A percentile compares a stretch with the other conserved stretches of the same genome.
These are phyloP conservation scores for Penicillium waksmanii DNA, from an alignment of 495 filamentous ascomycete species.

Conservation along the genomic window DNA sequence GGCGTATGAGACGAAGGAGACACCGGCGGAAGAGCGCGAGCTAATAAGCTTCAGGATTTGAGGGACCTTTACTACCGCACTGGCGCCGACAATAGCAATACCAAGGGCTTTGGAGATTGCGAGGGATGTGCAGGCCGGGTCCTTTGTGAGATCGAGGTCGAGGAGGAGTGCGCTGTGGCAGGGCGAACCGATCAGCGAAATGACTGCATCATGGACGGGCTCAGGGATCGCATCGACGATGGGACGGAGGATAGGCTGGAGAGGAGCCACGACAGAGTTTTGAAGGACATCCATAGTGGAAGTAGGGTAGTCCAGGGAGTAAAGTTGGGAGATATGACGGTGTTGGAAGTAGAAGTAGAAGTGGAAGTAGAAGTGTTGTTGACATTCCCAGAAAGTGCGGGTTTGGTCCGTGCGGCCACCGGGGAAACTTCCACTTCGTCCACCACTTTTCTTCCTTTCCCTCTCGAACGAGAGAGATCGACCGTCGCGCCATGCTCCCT, in stretches of 20 bases:
- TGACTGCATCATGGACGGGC: slow-evolving; percentile 73
- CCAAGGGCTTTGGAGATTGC: slow-evolving; percentile 90
- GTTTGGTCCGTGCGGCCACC: slow-evolving; percentile 40
- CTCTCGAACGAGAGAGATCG: slow-evolving; percentile 9
- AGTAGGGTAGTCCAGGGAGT: background rate
- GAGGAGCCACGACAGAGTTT: slow-evolving; percentile 58
- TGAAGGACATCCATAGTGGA: slow-evolving; percentile 46
- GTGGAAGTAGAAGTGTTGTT: slow-evolving; percentile 15
- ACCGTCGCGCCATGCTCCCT: slow-evolving; percentile 44
- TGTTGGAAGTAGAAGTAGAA: background rate
- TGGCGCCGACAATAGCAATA: slow-evolving; percentile 86
- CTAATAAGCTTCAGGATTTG: slow-evolving; percentile 89
- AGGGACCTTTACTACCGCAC: slow-evolving; percentile 89
- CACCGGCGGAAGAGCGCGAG: slow-evolving; percentile 76
- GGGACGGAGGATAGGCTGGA: slow-evolving; percentile 71
- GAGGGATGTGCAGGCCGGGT: slow-evolving; percentile 77
- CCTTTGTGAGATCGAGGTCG: slow-evolving; percentile 72
- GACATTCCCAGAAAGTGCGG: slow-evolving; percentile 33
- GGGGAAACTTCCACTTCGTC: slow-evolving; percentile 34
- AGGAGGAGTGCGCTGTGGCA: slow-evolving; percentile 86
- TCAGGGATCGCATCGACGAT: slow-evolving; percentile 78
- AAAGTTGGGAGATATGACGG: background rate
- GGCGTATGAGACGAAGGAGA: slow-evolving; percentile 86
- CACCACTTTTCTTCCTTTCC: slow-evolving; percentile 28
- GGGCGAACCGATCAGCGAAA: slow-evolving; percentile 75